Evolutionary conservation across 495 filamentous ascomycete genomes (phyloP).

Genomic region (Bathelium albidoporum): DNA sequence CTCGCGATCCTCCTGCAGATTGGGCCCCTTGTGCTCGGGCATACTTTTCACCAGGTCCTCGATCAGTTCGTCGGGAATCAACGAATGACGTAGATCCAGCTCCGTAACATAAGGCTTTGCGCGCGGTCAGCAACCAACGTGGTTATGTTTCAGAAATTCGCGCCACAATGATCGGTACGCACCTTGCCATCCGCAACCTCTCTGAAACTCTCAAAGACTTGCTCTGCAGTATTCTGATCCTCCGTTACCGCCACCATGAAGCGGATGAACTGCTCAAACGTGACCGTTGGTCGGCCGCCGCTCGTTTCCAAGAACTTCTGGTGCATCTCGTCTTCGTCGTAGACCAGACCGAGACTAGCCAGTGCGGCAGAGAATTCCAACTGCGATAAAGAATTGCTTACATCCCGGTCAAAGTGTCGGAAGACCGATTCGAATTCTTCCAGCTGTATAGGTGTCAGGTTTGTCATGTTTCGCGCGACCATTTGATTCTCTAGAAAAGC

Average conservation of each 20-base stretch:
- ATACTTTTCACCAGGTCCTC: constrained; percentile 82
- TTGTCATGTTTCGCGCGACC: constrained; percentile 97
- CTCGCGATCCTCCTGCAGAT: constrained; percentile 66
- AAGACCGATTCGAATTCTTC: constrained; percentile 98
- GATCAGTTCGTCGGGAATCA: constrained; percentile 92
- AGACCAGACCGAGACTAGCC: constrained; percentile 85
- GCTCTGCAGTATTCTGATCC: constrained; percentile 95
- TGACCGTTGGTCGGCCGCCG: constrained; percentile 61
- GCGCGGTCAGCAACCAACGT: too few species aligned
- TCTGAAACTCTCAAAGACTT: constrained; percentile 91
- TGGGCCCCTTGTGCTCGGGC: constrained; percentile 68
- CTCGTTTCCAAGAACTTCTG: constrained; percentile 77
- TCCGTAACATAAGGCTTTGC: constrained; percentile 95
- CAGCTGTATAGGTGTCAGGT: constrained; percentile 91
- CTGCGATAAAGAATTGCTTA: constrained; percentile 81
- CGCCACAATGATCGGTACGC: constrained; percentile 17
- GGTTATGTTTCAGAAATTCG: neutral
- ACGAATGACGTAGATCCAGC: constrained; percentile 84
- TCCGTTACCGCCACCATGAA: constrained; percentile 99
- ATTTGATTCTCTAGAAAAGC: constrained; percentile 95
- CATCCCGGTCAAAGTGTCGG: constrained; percentile 92
- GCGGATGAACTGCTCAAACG: constrained; percentile 95
- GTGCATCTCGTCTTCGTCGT: constrained; percentile 94
- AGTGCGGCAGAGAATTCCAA: constrained; percentile 91
- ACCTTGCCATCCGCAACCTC: constrained; percentile 96